Conservation (phyloP, 148 eudicot genomes). For the Simmondsia chinensis region DNA sequence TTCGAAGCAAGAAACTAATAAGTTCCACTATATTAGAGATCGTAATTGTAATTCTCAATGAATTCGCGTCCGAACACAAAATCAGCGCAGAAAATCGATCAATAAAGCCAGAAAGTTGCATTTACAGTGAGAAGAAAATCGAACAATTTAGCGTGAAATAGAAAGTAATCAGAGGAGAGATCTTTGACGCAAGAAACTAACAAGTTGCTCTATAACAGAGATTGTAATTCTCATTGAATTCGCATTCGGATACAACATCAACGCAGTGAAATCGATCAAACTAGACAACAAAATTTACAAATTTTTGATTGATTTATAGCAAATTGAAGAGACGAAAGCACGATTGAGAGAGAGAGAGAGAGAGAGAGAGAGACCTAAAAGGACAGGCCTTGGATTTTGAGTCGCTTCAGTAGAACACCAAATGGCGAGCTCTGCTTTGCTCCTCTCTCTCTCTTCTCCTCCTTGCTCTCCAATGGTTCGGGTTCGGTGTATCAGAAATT, state of each 20-base stretch:
- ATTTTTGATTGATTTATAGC: neutral
- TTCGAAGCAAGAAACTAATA: neutral
- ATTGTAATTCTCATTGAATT: slow-evolving; percentile 7
- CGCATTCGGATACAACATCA: too few species aligned
- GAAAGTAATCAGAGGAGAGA: too few species aligned
- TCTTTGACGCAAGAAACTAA: neutral
- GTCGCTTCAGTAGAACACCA: too few species aligned
- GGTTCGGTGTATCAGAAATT: too few species aligned
- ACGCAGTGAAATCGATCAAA: too few species aligned
- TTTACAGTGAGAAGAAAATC: neutral
- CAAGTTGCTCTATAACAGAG: slow-evolving; percentile 9
- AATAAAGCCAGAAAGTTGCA: slow-evolving; percentile 12
- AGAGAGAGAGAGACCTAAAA: slow-evolving; percentile 7
- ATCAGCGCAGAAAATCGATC: too few species aligned
- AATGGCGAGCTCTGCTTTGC: too few species aligned
- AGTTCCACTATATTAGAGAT: slow-evolving; percentile 9
- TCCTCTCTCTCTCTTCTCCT: too few species aligned
- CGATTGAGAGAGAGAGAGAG: neutral
- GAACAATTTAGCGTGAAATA: too few species aligned
- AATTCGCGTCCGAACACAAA: too few species aligned
- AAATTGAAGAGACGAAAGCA: neutral
- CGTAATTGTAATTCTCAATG: slow-evolving; percentile 7
- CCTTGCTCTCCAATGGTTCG: too few species aligned
- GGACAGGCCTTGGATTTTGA: slow-evolving; percentile 10
- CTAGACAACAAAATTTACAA: too few species aligned